Base-by-base conservation (phyloP, 495 filamentous ascomycete genomes). In the Neurospora terricola region DNA sequence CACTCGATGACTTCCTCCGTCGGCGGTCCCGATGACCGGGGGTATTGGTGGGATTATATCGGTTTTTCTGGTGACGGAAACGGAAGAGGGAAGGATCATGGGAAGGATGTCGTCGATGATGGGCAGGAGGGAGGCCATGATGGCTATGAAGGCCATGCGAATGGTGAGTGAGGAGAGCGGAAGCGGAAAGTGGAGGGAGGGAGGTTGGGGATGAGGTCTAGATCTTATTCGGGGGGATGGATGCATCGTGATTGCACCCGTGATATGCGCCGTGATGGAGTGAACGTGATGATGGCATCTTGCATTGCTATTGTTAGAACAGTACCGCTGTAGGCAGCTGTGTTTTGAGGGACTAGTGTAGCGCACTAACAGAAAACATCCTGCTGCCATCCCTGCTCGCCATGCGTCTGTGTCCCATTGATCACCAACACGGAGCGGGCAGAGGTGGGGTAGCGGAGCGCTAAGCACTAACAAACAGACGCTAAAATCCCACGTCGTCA, bases 21-120 rank as follows among this genome's bases (percentile, higher is more conserved):
- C 37, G 69, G 30, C 70, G 21, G 40, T 69, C 21, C 23, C 37
- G 7, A 62, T 38, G 85, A 84, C 5, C 76, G 79, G 3, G 72
- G 69, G 9, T 62, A 62, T 34, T 16, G 75, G 71, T 30, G 82
- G 80, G 48, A 81, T 74, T 38, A 88, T 80, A 3, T 87, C 83
- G 66, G 76, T 73, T 5, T 82, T 78, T 69, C 78, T 84, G 8
- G 83, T 84, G 62, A 87, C 79, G 39, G 83, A 81, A 0, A 87
- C 81, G 12, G 81, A 79, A 16, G 81, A 79, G 1, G 84, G 85
- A 71, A 86, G 71, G 43, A 87, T 79, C 81, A 87, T 86, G 70
- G 85, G 85, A 37, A 87, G 74, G 43, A 87, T 76, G 69, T 87
- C 86, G 27, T 83, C 80, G 72, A 87, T 77, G 16, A 87, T 73